A percentile compares a stretch with the other conserved stretches of the same genome.
These are phyloP conservation scores for Diophrys sp. DNA, from an alignment of 73 alveolate species.

Conservation along the genomic window DNA sequence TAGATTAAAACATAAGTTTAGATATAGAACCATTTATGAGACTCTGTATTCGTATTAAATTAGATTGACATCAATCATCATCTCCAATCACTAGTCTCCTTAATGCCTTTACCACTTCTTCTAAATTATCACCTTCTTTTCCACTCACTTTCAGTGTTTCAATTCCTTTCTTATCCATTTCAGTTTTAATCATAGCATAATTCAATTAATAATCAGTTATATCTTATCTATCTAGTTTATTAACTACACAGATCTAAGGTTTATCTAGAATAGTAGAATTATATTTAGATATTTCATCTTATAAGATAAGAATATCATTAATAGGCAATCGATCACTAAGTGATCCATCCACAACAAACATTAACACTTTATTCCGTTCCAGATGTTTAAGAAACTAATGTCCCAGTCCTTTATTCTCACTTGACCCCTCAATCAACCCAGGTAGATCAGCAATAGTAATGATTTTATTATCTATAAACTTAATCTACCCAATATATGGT, in stretches of 20 bases:
- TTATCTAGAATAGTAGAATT: constrained; percentile 37
- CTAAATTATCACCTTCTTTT: background rate
- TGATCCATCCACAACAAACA: constrained; percentile 37
- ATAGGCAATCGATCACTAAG: constrained; percentile 2
- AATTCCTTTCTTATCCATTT: background rate
- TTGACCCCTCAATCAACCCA: constrained; percentile 94
- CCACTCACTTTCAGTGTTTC: background rate
- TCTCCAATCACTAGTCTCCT: no score
- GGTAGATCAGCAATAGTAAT: constrained; percentile 93
- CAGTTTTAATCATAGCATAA: background rate
- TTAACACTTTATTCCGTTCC: constrained; percentile 80
- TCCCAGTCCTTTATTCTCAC: constrained; percentile 89
- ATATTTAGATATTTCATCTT: constrained; percentile 40
- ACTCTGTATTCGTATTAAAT: no score
- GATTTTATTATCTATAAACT: constrained; percentile 76
- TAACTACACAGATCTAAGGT: constrained; percentile 50
- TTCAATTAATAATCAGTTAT: background rate
- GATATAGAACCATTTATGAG: no score
- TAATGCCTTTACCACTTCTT: no score
- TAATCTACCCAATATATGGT: constrained; percentile 82
- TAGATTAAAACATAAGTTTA: no score
- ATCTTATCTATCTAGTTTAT: constrained; percentile 36
- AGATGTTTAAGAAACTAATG: constrained; percentile 87
- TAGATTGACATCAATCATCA: no score
- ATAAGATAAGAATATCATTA: constrained; percentile 32